phyloP scores from a whole-genome alignment of 2,329 filamentous ascomycete species.

The Colletotrichum camelliae region DNA sequence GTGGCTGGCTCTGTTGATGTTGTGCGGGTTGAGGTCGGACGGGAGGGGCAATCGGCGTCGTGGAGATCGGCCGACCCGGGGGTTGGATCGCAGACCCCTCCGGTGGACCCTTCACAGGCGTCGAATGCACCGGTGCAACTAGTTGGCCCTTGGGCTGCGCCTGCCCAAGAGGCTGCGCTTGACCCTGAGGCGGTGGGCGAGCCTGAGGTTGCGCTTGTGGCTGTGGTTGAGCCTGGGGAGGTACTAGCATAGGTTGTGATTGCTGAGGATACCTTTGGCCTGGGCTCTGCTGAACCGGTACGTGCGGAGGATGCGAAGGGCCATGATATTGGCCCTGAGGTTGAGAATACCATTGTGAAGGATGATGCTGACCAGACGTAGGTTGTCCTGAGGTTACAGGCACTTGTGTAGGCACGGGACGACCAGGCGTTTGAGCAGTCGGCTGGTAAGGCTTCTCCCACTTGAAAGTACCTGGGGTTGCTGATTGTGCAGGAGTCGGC shows the following conservation, averaged over 20 bases:
- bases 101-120: slow-evolving; percentile 24
- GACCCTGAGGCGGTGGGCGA: slow-evolving; percentile 27
- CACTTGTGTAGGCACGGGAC: slow-evolving; percentile 8
- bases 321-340: slow-evolving; percentile 14
- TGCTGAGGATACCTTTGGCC: slow-evolving; percentile 20
- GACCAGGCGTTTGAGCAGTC: slow-evolving; percentile 28
- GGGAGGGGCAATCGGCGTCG: slow-evolving; percentile 39
- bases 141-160: slow-evolving; percentile 41
- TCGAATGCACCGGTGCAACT: slow-evolving; percentile 39
- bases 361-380: slow-evolving; percentile 20
- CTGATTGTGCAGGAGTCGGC: slow-evolving; percentile 25
- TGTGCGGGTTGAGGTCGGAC: slow-evolving; percentile 35
- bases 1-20: slow-evolving; percentile 6
- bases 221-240: slow-evolving; percentile 10
- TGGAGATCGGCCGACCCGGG: slow-evolving; percentile 33
- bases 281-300: slow-evolving; percentile 20
- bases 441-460: slow-evolving; percentile 50
- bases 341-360: slow-evolving; percentile 21
- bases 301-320: neutral
- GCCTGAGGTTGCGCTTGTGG: slow-evolving; percentile 15
- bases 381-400: slow-evolving; percentile 4
- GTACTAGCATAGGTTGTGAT: slow-evolving; percentile 16
- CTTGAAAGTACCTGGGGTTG: slow-evolving; percentile 35
- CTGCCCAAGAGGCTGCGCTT: slow-evolving; percentile 21
- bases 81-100: slow-evolving; percentile 18